Evolutionary conservation across 169 alveolate species (phyloP).

Genomic region (Babesia sp.): DNA sequence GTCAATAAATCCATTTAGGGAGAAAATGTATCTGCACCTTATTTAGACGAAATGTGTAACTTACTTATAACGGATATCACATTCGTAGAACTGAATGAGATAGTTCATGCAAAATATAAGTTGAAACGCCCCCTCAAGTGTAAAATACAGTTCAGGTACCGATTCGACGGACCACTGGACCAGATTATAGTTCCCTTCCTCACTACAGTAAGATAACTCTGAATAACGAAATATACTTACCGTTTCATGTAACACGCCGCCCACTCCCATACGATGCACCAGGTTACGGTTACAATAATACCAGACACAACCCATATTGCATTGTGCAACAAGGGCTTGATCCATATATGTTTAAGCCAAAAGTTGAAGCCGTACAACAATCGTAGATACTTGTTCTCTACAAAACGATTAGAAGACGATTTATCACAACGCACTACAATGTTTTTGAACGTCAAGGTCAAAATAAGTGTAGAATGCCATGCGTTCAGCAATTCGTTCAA

Average conservation of each 20-base stretch:
- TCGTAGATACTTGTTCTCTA: slow-evolving; percentile 8
- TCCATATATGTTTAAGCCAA: slow-evolving; percentile 48
- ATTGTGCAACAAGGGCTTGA: slow-evolving; percentile 41
- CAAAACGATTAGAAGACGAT: neutral
- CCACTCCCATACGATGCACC: slow-evolving; percentile 82
- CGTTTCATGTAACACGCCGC: slow-evolving; percentile 75
- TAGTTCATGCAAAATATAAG: slow-evolving; percentile 69
- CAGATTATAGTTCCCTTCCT: slow-evolving; percentile 66
- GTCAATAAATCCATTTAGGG: slow-evolving; percentile 73
- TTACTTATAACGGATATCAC: slow-evolving; percentile 53
- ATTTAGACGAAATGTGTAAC: neutral
- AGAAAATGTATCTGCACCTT: slow-evolving; percentile 56
- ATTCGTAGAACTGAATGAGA: slow-evolving; percentile 66
- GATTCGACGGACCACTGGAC: slow-evolving; percentile 70
- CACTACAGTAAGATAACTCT: slow-evolving; percentile 15
- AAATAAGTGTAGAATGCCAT: slow-evolving; percentile 20
- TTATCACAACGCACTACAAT: neutral
- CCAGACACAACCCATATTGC: slow-evolving; percentile 73
- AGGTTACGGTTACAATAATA: slow-evolving; percentile 68
- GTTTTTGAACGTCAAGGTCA: slow-evolving; percentile 16
- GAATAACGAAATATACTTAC: neutral
- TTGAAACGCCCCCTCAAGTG: slow-evolving; percentile 75
- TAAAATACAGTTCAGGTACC: slow-evolving; percentile 70
- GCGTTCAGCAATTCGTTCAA: neutral
- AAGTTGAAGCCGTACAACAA: slow-evolving; percentile 17